phyloP scores from a whole-genome alignment of 257 asterid species.

The Solanum appendiculatum region DNA sequence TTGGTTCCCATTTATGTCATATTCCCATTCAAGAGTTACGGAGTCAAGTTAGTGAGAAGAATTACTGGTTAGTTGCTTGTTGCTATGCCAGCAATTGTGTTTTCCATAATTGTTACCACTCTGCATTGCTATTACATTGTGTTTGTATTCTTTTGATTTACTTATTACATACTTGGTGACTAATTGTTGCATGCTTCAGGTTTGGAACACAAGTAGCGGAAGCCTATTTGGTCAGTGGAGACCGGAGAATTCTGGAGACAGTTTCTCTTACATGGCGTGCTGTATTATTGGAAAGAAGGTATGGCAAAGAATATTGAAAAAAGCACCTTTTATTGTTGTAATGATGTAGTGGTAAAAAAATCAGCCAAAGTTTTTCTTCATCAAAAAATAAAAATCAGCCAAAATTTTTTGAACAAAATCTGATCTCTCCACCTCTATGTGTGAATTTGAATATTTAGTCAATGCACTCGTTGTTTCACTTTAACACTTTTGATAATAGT shows the following conservation, averaged over 20 bases:
- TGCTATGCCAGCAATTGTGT: not conserved
- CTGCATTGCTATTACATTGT: not conserved
- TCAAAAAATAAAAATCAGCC: too few relatives aligned
- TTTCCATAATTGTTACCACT: not conserved
- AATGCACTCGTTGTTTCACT: not conserved
- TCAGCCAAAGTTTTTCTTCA: not conserved
- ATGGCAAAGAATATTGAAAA: not conserved
- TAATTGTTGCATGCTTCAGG: slow-evolving; percentile 8
- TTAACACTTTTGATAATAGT: not conserved
- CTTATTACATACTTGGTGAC: not conserved
- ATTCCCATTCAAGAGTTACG: not conserved
- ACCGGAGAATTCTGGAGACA: not conserved
- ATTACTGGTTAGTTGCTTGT: not conserved
- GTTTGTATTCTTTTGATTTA: not conserved
- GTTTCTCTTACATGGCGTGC: slow-evolving; percentile 17
- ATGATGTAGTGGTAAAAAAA: not conserved
- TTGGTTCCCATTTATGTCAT: not conserved
- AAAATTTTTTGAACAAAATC: not conserved
- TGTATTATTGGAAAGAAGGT: slow-evolving; percentile 20
- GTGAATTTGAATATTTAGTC: not conserved
- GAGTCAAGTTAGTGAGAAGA: not conserved
- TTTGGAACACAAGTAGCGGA: slow-evolving; percentile 22
- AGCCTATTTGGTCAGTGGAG: slow-evolving; percentile 18
- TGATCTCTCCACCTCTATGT: not conserved
- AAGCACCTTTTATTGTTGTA: not conserved